phyloP scores from a whole-genome alignment of 2,329 filamentous ascomycete genomes.

The Aciculosporium take region DNA sequence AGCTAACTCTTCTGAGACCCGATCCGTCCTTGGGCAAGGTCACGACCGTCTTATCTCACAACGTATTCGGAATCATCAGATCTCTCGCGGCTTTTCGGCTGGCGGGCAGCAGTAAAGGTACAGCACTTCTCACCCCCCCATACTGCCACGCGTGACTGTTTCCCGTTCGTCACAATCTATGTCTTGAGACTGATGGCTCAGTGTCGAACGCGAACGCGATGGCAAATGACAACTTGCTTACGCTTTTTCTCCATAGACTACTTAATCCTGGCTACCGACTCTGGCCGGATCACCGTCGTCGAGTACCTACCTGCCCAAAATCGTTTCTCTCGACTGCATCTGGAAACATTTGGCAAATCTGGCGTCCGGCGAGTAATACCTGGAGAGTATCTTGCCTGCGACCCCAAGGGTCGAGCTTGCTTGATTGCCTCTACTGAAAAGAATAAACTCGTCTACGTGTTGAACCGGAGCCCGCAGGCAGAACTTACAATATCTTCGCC shows the following conservation, averaged over 20 bases:
- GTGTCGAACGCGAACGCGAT: background rate
- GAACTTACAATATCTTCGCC: constrained; percentile 95
- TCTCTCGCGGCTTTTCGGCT: constrained; percentile 78
- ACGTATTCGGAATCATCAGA: constrained; percentile 92
- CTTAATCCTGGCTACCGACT: constrained; percentile 89
- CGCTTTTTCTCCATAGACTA: constrained; percentile 51
- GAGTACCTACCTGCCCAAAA: constrained; percentile 83
- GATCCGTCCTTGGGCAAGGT: constrained; percentile 78
- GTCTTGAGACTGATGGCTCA: background rate
- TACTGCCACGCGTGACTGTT: constrained; percentile 1
- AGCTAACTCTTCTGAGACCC: constrained; percentile 73
- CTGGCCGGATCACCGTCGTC: constrained; percentile 83
- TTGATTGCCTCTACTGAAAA: constrained; percentile 92
- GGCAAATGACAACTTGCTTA: constrained; percentile 12
- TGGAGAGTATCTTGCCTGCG: constrained; percentile 88
- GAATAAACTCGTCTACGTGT: constrained; percentile 97
- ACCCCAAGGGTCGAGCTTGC: constrained; percentile 90
- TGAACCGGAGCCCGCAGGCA: constrained; percentile 88
- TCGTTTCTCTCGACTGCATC: constrained; percentile 73
- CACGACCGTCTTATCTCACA: constrained; percentile 72
- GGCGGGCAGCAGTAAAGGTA: constrained; percentile 92
- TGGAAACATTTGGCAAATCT: constrained; percentile 97
- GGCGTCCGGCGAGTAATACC: constrained; percentile 86
- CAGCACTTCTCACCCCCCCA: constrained; percentile 25
- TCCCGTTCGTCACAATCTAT: constrained; percentile 14